Base-by-base conservation (phyloP, 441 rosid species). In the Populus hybrid region DNA sequence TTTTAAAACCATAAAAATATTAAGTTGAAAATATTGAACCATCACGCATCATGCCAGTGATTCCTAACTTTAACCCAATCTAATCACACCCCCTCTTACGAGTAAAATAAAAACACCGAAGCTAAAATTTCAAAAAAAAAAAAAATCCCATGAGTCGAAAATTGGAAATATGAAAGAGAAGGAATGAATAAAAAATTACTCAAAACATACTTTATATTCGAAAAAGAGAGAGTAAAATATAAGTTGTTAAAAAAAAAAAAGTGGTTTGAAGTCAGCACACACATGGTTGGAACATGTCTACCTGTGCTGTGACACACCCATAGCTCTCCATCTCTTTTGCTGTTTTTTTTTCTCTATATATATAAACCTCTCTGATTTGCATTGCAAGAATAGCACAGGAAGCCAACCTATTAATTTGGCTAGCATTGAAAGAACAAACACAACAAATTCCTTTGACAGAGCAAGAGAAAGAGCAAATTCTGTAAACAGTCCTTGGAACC, bases 331-430 rank as follows among this genome's bases (percentile, higher is more conserved):
- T 42, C 24, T 24, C 24, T 3, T 16, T 63, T 19, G 23, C 24
- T 12, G 0, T 63, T 6, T 4, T 40, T 28, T 4, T 30, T 30
- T 30, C 30, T 71, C 57, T 71, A 32, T 66, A 50, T 50, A 50
- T 7, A 38, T 30, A 30, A 30, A 24, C 0, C 1, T 18, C 57
- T 23, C 18, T 1, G 6, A 16, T 16, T 42, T 73, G 38, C 80
- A 57, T 30, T 30, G 32, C 32, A 30, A 68, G 68, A 50, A 72
- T 73, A 73, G 72, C 80, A 72, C 5, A 14, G 26, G 21, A 18
- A 77, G 40, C 65, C 74, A 46, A 21, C 70, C 32, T 68, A 46
- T 66, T 61, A 30, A 30, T 30, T 30, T 71, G 28, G 11, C 23
- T 32, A 64, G 24, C 50, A 40, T 72, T 40, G 75, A 65, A 40